Base-by-base conservation (phyloP, 305 asterid species). In the Euphrasia arctica region DNA sequence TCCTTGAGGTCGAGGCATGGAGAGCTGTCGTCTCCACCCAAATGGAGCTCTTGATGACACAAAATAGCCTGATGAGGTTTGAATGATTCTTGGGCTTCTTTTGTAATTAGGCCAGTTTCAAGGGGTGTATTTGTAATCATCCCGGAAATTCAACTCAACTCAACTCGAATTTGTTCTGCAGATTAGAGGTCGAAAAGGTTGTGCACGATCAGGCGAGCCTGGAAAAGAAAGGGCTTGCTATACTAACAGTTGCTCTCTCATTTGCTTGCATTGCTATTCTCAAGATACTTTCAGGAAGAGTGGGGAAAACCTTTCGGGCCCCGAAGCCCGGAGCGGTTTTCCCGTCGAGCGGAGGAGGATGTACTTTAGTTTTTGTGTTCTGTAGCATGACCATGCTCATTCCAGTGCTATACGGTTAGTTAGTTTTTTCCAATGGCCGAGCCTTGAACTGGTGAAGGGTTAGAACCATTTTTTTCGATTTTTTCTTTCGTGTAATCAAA, bases 31-130 rank as follows among this genome's bases (percentile, higher is more conserved):
- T 77, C 32, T 81, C 87, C 0, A 70, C 78, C 42, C 86, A 76
- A 64, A 72, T 94, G 82, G 91, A 80, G 54, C 75, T 78, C 65
- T 70, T 90, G 81, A 84, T 68, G 68, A 64, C 77, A 41, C 95
- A 87, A 78, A 94, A 90, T 70, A 79, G 74, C 76, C 72, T 85
- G 72, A 70, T 90, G 78, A 88, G 99, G 99, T 94, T 67, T 64
- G 28, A 49, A 49, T n/a, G 27, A 49, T 45, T 2, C 3, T 45
- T 45, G 50, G 4, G 55, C 4, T 49, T 49, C 9, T 49, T 1
- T 4, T 15, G 25, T n/a, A 49, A 49, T 49, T 49, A 4, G 27
- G 27, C 27, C 55, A 51, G 61, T 25, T 13, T 55, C 2, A 8
- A 25, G 9, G 13, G 22, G 22, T 18, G 22, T 18, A 18, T 18